These are phyloP conservation scores for Linum trigynum DNA, from an alignment of 345 rosid genomes.

Conservation along the genomic window DNA sequence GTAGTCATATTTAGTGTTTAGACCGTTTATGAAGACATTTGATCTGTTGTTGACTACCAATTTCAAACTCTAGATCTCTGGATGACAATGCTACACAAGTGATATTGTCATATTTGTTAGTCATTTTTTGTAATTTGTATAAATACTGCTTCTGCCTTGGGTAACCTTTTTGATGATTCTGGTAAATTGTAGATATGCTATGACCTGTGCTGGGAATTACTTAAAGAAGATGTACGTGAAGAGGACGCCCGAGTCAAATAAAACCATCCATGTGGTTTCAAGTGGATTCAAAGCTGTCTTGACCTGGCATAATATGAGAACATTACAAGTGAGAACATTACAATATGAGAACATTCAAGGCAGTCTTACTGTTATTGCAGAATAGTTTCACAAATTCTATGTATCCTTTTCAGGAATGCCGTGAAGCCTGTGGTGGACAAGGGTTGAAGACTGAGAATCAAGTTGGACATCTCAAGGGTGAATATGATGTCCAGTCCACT, in stretches of 20 bases:
- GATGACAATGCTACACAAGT: too few relatives aligned
- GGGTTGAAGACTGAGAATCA: constrained; percentile 85
- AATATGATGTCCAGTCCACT: constrained; percentile 83
- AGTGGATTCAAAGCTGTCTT: constrained; percentile 73
- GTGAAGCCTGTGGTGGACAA: constrained; percentile 97
- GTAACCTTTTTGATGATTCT: not conserved
- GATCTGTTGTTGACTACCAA: too few relatives aligned
- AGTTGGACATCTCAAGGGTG: constrained; percentile 77
- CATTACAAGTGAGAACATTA: constrained; percentile 56
- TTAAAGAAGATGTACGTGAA: constrained; percentile 69
- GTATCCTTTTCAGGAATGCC: constrained; percentile 56
- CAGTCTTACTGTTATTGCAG: not conserved
- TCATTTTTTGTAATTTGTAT: too few relatives aligned
- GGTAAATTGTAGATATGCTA: constrained; percentile 49
- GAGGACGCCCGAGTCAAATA: constrained; percentile 71
- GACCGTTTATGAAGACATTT: too few relatives aligned
- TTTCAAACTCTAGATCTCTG: too few relatives aligned
- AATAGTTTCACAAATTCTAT: not conserved
- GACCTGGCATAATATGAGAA: constrained; percentile 91
- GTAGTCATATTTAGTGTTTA: too few relatives aligned
- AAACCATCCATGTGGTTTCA: constrained; percentile 67
- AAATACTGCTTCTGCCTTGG: too few relatives aligned
- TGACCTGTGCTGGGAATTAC: constrained; percentile 66
- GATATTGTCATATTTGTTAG: too few relatives aligned
- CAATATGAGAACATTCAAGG: not conserved